Conservation (phyloP, 2,329 filamentous ascomycete species). For the Biscogniauxia marginata region DNA sequence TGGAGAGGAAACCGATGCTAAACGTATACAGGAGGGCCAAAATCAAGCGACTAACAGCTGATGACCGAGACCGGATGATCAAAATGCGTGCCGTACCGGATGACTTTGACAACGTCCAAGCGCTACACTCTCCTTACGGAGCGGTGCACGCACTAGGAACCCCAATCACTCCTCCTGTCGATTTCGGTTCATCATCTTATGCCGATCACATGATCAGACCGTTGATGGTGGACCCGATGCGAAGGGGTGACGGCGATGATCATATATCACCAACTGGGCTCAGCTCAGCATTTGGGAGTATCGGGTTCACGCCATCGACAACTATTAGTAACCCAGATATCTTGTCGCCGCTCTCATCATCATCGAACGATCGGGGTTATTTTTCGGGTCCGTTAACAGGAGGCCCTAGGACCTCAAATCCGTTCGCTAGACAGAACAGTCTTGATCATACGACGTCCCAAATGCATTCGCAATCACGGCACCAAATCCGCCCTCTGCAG, state of each 20-base stretch:
- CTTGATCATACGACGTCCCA: constrained; percentile 47
- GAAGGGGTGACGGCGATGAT: constrained; percentile 61
- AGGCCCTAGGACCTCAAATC: constrained; percentile 50
- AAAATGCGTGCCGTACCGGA: constrained; percentile 71
- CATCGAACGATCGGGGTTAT: constrained; percentile 53
- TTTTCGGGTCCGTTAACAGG: constrained; percentile 49
- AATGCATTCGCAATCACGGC: constrained; percentile 44
- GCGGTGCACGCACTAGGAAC: constrained; percentile 54
- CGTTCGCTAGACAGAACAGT: constrained; percentile 50
- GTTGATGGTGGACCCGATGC: constrained; percentile 65
- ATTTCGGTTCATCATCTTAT: constrained; percentile 50
- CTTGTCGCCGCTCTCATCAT: constrained; percentile 56
- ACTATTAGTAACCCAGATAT: constrained; percentile 53
- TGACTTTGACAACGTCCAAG: constrained; percentile 69
- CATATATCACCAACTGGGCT: constrained; percentile 67
- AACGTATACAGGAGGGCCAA: constrained; percentile 58
- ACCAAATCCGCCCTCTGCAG: constrained; percentile 52
- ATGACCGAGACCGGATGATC: constrained; percentile 69
- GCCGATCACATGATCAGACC: constrained; percentile 64
- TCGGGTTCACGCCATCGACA: constrained; percentile 59
- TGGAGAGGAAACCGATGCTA: constrained; percentile 19
- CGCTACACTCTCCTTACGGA: constrained; percentile 65
- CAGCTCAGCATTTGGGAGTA: constrained; percentile 64
- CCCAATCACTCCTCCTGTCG: constrained; percentile 48
- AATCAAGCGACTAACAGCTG: constrained; percentile 68